phyloP scores from a whole-genome alignment of 2,329 filamentous ascomycete genomes.

The Diplocarpon mali region DNA sequence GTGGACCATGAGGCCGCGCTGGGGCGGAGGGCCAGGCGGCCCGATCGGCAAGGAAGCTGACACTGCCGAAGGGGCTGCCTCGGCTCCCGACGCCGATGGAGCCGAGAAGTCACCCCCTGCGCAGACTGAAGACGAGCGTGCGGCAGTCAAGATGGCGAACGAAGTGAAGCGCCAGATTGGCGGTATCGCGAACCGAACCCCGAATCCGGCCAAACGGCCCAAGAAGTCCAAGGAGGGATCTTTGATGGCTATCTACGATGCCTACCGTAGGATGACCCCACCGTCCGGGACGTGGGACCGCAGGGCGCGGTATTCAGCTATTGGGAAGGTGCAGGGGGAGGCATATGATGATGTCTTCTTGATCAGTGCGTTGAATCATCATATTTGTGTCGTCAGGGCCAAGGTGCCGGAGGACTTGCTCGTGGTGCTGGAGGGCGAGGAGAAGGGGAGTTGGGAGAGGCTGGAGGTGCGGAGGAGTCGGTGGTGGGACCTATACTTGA shows the following conservation, averaged over 20 bases:
- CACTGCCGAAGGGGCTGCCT: slow-evolving; percentile 8
- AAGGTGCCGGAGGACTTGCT: slow-evolving; percentile 45
- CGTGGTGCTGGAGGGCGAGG: slow-evolving; percentile 42
- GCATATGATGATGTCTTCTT: slow-evolving; percentile 51
- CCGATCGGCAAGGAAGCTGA: slow-evolving; percentile 49
- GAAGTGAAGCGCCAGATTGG: slow-evolving; percentile 14
- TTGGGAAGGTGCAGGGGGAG: slow-evolving; percentile 38
- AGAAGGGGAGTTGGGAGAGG: slow-evolving; percentile 26
- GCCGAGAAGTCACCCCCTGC: slow-evolving; percentile 2
- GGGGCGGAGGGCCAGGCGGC: slow-evolving; percentile 52
- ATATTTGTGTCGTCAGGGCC: slow-evolving; percentile 45
- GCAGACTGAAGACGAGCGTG: background rate
- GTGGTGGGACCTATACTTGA: slow-evolving; percentile 51
- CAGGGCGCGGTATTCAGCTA: slow-evolving; percentile 45
- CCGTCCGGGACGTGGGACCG: slow-evolving; percentile 49
- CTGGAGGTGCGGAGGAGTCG: slow-evolving; percentile 45
- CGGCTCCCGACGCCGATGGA: background rate
- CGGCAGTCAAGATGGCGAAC: slow-evolving; percentile 4
- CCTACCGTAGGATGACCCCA: slow-evolving; percentile 50
- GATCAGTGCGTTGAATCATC: slow-evolving; percentile 50
- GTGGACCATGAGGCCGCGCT: slow-evolving; percentile 50
- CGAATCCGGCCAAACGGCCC: slow-evolving; percentile 11
- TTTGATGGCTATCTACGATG: slow-evolving; percentile 49
- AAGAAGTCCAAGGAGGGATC: slow-evolving; percentile 12
- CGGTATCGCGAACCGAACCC: slow-evolving; percentile 12